phyloP scores from a whole-genome alignment of 805 yeast genomes.

The Saccharomyces eubayanus region DNA sequence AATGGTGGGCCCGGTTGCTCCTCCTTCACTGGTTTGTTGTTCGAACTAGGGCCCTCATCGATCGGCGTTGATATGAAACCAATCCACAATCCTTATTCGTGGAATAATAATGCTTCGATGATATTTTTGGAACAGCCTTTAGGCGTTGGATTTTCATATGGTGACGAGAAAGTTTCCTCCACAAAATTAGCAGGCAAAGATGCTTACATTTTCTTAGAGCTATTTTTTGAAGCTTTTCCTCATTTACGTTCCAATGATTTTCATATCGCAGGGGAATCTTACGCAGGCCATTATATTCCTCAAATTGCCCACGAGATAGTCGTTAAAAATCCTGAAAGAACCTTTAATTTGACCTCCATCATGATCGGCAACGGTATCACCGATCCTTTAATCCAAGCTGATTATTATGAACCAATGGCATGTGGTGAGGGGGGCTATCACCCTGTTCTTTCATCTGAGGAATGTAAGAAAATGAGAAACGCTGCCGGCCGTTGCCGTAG shows the following conservation, averaged over 20 bases:
- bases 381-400: slow-evolving; percentile 71
- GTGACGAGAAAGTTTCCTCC: slow-evolving; percentile 50
- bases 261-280: slow-evolving; percentile 80
- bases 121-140: slow-evolving; percentile 92
- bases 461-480: slow-evolving; percentile 56
- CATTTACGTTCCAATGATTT: slow-evolving; percentile 49
- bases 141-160: slow-evolving; percentile 84
- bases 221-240: slow-evolving; percentile 81
- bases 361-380: slow-evolving; percentile 91
- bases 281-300: slow-evolving; percentile 80
- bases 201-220: slow-evolving; percentile 71
- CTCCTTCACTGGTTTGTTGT: slow-evolving; percentile 79
- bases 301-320: slow-evolving; percentile 50
- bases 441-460: slow-evolving; percentile 59
- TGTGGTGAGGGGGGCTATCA: slow-evolving; percentile 85
- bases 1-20: slow-evolving; percentile 98
- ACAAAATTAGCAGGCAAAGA: slow-evolving; percentile 83
- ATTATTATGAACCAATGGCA: slow-evolving; percentile 85
- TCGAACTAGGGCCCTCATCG: slow-evolving; percentile 85
- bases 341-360: slow-evolving; percentile 65
- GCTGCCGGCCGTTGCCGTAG: slow-evolving; percentile 58
- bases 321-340: slow-evolving; percentile 37
- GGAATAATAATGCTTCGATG: slow-evolving; percentile 88
- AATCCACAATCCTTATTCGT: slow-evolving; percentile 71
- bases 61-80: slow-evolving; percentile 60